Conservation (phyloP, 768 basidiomycete species). For the Exidia glandulosa region DNA sequence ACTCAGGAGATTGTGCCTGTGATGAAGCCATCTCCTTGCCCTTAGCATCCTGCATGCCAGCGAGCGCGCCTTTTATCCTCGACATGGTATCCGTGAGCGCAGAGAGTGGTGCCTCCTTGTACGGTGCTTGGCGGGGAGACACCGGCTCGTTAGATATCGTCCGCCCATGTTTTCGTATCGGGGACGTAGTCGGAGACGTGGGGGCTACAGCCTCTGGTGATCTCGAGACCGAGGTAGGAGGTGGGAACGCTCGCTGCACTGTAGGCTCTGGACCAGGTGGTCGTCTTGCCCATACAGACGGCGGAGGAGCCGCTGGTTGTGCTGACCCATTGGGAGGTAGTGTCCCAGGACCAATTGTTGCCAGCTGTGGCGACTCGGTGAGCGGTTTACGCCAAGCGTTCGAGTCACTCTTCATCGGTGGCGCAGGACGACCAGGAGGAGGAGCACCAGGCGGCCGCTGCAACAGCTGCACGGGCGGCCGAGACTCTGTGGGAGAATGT, state of each 20-base stretch:
- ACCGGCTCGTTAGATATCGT: slow-evolving; percentile 40
- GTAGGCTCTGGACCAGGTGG: slow-evolving; percentile 4
- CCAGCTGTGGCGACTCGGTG: neutral
- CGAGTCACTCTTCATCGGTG: slow-evolving; percentile 24
- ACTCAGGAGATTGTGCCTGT: neutral
- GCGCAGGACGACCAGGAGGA: neutral
- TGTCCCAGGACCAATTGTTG: neutral
- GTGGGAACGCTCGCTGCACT: neutral
- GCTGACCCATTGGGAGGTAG: neutral
- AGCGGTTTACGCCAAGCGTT: slow-evolving; percentile 33
- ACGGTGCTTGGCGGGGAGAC: slow-evolving; percentile 38
- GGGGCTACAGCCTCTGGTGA: no score
- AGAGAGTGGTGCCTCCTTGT: slow-evolving; percentile 50
- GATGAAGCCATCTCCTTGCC: neutral
- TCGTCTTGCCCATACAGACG: neutral
- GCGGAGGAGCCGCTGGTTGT: neutral
- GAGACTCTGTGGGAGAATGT: slow-evolving; percentile 22
- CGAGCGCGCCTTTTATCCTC: slow-evolving; percentile 69
- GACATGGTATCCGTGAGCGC: slow-evolving; percentile 76
- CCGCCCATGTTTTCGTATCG: slow-evolving; percentile 26
- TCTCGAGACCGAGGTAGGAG: no score
- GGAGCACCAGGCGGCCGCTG: neutral
- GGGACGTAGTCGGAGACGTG: neutral
- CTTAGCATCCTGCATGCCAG: slow-evolving; percentile 3
- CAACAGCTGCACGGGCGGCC: neutral